Evolutionary conservation across 768 basidiomycete species (phyloP).

Genomic region (Coprinopsis strossmayeri): DNA sequence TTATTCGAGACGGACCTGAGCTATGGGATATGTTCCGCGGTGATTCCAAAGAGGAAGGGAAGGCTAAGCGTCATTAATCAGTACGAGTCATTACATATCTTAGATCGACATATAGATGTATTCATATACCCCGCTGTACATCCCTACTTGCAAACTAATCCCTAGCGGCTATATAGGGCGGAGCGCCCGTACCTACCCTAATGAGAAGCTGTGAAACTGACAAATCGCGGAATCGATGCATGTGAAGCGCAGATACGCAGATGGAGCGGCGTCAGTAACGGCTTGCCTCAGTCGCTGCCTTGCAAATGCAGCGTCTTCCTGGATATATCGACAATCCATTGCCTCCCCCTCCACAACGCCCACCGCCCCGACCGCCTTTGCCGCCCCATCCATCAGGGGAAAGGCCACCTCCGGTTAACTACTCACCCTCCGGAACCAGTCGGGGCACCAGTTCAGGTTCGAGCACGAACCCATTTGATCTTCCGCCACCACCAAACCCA

Average conservation of each 20-base stretch:
- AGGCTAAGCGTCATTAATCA: neutral
- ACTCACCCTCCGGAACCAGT: neutral
- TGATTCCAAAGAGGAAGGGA: slow-evolving; percentile 19
- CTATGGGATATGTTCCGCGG: slow-evolving; percentile 54
- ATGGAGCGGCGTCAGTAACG: too few species aligned
- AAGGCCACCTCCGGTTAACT: neutral
- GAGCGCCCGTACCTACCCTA: neutral
- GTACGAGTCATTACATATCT: too few species aligned
- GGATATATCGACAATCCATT: slow-evolving; percentile 1
- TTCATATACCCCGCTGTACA: neutral
- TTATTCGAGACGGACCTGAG: slow-evolving; percentile 76
- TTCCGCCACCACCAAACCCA: neutral
- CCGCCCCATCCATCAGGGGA: neutral
- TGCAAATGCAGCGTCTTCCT: neutral
- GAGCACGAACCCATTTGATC: neutral
- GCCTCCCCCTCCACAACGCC: neutral
- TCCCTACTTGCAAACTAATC: too few species aligned
- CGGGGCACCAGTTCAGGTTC: neutral
- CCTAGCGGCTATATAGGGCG: neutral
- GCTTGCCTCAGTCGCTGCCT: neutral
- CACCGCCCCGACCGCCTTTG: neutral
- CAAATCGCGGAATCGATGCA: neutral
- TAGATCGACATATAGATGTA: neutral
- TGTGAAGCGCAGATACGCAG: neutral
- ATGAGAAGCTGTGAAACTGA: slow-evolving; percentile 1